These are phyloP conservation scores for Phaeoacremonium minimum DNA, from an alignment of 2,329 filamentous ascomycete species.

Conservation along the genomic window DNA sequence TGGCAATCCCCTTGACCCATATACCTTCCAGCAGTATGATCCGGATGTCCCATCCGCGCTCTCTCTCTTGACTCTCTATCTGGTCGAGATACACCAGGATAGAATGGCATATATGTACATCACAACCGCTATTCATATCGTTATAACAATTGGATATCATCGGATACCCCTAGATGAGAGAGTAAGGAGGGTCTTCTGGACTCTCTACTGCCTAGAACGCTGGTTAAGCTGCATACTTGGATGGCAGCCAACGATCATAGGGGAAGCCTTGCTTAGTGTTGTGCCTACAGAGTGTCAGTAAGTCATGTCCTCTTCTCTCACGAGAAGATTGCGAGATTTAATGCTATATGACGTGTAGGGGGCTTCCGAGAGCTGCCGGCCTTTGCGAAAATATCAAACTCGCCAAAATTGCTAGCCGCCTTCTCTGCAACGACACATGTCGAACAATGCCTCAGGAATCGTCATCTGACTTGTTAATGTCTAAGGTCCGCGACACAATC, in stretches of 20 bases:
- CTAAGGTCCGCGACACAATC: conserved; percentile 33
- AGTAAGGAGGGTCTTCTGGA: conserved; percentile 46
- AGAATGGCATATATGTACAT: conserved; percentile 45
- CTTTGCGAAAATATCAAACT: conserved; percentile 42
- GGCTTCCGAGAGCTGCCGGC: conserved; percentile 36
- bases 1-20: conserved; percentile 43
- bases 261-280: conserved; percentile 40
- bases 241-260: conserved; percentile 38
- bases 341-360: conserved; percentile 19
- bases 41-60: conserved; percentile 39
- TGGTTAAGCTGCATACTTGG: conserved; percentile 44
- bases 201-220: conserved; percentile 44
- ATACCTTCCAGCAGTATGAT: conserved; percentile 31
- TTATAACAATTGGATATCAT: conserved; percentile 42
- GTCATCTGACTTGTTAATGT: conserved; percentile 16
- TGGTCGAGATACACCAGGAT: conserved; percentile 42
- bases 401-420: conserved; percentile 40
- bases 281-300: conserved; percentile 35
- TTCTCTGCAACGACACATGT: conserved; percentile 43
- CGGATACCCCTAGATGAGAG: conserved; percentile 35
- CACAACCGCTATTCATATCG: conserved; percentile 40
- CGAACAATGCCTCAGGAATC: conserved; percentile 24
- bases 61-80: conserved; percentile 42
- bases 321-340: neutral
- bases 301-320: conserved; percentile 15